Evolutionary conservation across 345 rosid species (phyloP).

Genomic region (Litchi chinensis): DNA sequence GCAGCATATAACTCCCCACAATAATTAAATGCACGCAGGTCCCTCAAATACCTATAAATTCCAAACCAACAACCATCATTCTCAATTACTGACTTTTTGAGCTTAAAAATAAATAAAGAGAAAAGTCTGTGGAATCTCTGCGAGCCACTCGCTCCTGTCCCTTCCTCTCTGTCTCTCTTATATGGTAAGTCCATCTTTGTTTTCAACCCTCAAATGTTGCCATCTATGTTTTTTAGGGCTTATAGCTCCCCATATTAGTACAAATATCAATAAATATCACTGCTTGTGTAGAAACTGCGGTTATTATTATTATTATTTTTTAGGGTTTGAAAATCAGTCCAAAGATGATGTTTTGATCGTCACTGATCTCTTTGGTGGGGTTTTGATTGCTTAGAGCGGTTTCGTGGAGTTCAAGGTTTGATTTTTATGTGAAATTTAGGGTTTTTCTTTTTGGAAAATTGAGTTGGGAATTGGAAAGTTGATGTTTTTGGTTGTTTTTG

Average conservation of each 20-base stretch:
- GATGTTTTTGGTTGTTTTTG: not conserved
- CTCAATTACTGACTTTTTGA: not conserved
- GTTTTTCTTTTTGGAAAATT: slow-evolving; percentile 3
- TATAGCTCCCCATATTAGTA: not conserved
- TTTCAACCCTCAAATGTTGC: slow-evolving; percentile 8
- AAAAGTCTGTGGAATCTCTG: slow-evolving; percentile 2
- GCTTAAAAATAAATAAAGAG: not conserved
- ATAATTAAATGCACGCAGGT: not conserved
- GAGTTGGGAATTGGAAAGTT: not conserved
- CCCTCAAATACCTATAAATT: slow-evolving; percentile 36
- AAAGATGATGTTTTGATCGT: not conserved
- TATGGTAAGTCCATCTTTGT: slow-evolving; percentile 24
- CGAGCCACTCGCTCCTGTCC: not conserved
- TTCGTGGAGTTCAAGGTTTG: slow-evolving; percentile 10
- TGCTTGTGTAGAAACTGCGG: not conserved
- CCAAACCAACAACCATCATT: not conserved
- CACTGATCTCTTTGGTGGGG: not conserved
- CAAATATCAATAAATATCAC: not conserved
- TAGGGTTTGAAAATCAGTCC: slow-evolving; percentile 11
- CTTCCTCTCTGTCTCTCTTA: not conserved
- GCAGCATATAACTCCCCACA: not conserved
- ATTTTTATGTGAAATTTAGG: not conserved
- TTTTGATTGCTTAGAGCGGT: slow-evolving; percentile 9
- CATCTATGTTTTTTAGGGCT: not conserved
- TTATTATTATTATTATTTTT: not conserved